phyloP scores from a whole-genome alignment of 177 flowering plant species.

The Viscum album region DNA sequence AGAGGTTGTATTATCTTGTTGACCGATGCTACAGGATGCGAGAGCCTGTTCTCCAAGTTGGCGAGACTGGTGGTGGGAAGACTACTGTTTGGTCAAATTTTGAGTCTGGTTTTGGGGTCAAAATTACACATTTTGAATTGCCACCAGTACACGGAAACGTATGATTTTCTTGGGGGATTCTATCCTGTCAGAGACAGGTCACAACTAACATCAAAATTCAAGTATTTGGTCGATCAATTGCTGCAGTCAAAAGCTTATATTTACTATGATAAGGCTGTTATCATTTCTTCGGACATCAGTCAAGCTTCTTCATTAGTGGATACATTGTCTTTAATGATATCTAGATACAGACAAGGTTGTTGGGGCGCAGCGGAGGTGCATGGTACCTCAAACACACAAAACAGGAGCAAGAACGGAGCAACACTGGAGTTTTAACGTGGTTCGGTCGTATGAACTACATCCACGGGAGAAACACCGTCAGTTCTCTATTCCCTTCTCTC shows the following conservation, averaged over 20 bases:
- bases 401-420: no score
- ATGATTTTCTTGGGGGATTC: slow-evolving; percentile 96
- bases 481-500: no score
- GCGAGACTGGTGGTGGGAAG: slow-evolving; percentile 99
- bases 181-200: slow-evolving; percentile 84
- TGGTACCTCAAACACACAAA: no score
- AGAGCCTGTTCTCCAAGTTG: slow-evolving; percentile 97
- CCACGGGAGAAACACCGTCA: no score
- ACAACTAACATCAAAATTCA: slow-evolving; percentile 34
- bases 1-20: slow-evolving; percentile 67
- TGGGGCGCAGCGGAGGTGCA: no score
- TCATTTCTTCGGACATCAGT: no score
- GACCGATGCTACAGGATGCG: slow-evolving; percentile 64
- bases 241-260: slow-evolving; percentile 32
- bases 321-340: no score
- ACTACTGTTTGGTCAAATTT: slow-evolving; percentile 83
- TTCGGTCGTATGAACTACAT: no score
- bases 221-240: slow-evolving; percentile 33
- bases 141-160: slow-evolving; percentile 90
- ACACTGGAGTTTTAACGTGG: no score
- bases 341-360: no score
- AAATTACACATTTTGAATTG: slow-evolving; percentile 76
- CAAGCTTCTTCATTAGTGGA: no score
- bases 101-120: slow-evolving; percentile 40
- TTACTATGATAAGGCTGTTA: slow-evolving; percentile 25